Conservation (phyloP, 495 filamentous ascomycete genomes). For the Aspergillus cavernicola region DNA sequence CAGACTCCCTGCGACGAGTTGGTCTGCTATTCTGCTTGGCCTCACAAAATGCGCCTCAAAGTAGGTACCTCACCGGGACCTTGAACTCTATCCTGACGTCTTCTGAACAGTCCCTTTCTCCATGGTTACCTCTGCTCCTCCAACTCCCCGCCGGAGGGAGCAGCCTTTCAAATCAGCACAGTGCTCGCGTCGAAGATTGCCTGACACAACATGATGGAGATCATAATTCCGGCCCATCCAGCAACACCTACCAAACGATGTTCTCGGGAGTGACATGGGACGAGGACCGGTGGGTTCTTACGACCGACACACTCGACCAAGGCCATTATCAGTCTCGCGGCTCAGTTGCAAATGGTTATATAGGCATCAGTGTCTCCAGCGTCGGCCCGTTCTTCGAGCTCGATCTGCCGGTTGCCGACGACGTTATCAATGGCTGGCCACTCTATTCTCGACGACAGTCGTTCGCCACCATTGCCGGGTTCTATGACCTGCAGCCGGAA, state of each 20-base stretch:
- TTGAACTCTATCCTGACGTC: not conserved
- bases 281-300: slow-evolving; percentile 58
- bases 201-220: slow-evolving; percentile 8
- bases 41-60: slow-evolving; percentile 9
- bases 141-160: slow-evolving; percentile 2
- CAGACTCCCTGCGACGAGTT: not conserved
- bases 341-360: slow-evolving; percentile 61
- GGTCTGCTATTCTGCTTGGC: no score
- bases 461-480: slow-evolving; percentile 72
- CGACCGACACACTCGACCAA: slow-evolving; percentile 51
- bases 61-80: not conserved
- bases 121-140: not conserved
- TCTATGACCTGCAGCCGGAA: slow-evolving; percentile 61
- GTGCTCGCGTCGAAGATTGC: slow-evolving; percentile 8
- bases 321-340: slow-evolving; percentile 62
- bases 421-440: slow-evolving; percentile 71
- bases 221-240: not conserved
- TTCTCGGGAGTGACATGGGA: slow-evolving; percentile 59
- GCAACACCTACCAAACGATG: slow-evolving; percentile 41
- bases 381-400: slow-evolving; percentile 68
- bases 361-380: slow-evolving; percentile 59
- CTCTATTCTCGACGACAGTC: slow-evolving; percentile 63
- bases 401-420: slow-evolving; percentile 46
- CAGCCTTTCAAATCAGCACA: not conserved
- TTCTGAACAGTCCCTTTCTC: not conserved